Evolutionary conservation across 176 grass and related monocot genomes (phyloP).

Genomic region (maize (Zea mays)): DNA sequence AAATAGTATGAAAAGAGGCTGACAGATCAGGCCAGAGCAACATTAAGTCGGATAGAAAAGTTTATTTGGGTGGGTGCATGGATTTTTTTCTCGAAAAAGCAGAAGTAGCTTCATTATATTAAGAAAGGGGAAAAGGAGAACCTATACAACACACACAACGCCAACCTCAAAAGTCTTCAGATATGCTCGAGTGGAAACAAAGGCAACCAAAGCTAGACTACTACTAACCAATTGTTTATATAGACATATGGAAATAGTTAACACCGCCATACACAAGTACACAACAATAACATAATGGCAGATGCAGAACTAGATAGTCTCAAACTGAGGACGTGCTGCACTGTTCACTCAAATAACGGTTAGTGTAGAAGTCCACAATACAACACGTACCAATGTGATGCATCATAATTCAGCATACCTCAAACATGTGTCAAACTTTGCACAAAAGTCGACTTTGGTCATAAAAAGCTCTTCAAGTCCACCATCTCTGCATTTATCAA

Average conservation of each 20-base stretch:
- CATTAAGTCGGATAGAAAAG: neutral
- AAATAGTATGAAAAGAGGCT: conserved; percentile 14
- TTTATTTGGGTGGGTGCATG: neutral
- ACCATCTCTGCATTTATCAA: conserved; percentile 78
- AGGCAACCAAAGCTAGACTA: too few relatives aligned
- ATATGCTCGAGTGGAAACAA: too few relatives aligned
- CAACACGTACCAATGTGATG: neutral
- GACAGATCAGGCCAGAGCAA: neutral
- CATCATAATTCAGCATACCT: conserved; percentile 54
- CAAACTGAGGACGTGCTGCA: neutral
- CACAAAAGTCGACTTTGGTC: conserved; percentile 83
- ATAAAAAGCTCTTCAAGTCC: conserved; percentile 94
- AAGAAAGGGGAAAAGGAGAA: too few relatives aligned
- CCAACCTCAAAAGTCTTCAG: too few relatives aligned
- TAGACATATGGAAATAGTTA: neutral
- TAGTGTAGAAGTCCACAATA: conserved; percentile 21
- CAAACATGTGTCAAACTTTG: conserved; percentile 89
- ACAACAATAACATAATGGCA: neutral
- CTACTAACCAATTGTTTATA: neutral
- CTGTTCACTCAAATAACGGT: neutral
- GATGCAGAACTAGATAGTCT: neutral
- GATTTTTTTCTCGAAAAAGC: neutral
- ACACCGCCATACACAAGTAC: neutral
- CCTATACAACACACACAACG: too few relatives aligned
- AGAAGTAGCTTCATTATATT: too few relatives aligned